Base-by-base conservation (phyloP, 257 asterid species). In the Scutellaria barbata region DNA sequence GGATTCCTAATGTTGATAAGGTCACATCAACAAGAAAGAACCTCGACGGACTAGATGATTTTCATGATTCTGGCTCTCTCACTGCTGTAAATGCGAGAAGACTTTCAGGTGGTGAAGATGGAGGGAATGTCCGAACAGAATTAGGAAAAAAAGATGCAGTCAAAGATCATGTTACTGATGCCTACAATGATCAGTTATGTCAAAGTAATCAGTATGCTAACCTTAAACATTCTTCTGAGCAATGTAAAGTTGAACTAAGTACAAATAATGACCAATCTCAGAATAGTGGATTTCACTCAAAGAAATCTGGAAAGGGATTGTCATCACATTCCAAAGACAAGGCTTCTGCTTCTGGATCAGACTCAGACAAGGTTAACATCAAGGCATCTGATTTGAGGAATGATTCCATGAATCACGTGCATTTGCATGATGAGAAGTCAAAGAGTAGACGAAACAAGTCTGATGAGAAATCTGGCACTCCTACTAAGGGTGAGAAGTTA, bases 301-400 rank as follows among this genome's bases (percentile, higher is more conserved):
- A 79, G 80, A 90, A 88, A 83, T 75, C 88, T 63, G 95, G 85
- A 66, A 90, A 84, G 79, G 88, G 82, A 33, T 69, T 54, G 61
- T 86, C 90, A 74, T 87, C 93, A 51, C 85, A 83, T 70, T 79
- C 82, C 50, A 91, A 86, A 81, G 97, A 87, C 61, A 85, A 81
- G 74, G 70, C 37, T 77, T 69, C 67, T 77, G 76, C 83, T 67
- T 83, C 85, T 73, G 86, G 75, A 76, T 74, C 85, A 74, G 92
- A 81, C 64, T 37, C 80, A 45, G 91, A 80, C 43, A 79, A 75
- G 80, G 79, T 77, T 47, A 80, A 77, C 61, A 77, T 22, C 46
- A 89, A 78, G 80, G 80, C 62, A 75, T 73, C 72, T 52, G 85
- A 85, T 77, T 78, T 76, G 48, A 64, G 78, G 39, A 83, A 74